Evolutionary conservation across 2,329 filamentous ascomycete species (phyloP).

Genomic region (Aureobasidium sp.): DNA sequence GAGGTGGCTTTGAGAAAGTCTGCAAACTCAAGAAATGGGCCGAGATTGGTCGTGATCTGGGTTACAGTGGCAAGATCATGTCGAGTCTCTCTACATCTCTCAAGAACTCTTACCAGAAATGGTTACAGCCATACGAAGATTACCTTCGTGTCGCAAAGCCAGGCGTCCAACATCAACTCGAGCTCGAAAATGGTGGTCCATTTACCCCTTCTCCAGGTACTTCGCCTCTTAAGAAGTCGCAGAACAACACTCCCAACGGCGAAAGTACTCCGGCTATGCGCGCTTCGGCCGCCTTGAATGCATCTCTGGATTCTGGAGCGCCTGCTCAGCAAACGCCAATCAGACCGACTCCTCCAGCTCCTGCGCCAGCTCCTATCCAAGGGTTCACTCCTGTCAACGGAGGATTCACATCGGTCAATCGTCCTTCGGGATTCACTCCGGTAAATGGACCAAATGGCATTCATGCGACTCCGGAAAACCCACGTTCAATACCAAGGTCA

Average conservation of each 20-base stretch:
- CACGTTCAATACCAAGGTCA: slow-evolving; percentile 54
- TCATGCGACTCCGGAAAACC: slow-evolving; percentile 48
- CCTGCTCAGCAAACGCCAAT: slow-evolving; percentile 32
- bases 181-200: slow-evolving; percentile 86
- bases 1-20: slow-evolving; percentile 91
- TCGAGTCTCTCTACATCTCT: slow-evolving; percentile 94
- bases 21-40: slow-evolving; percentile 99
- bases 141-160: slow-evolving; percentile 87
- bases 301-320: slow-evolving; percentile 33
- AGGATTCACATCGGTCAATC: slow-evolving; percentile 62
- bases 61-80: slow-evolving; percentile 99
- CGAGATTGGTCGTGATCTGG: slow-evolving; percentile 90
- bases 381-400: slow-evolving; percentile 69
- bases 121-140: slow-evolving; percentile 94
- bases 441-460: slow-evolving; percentile 49
- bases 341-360: slow-evolving; percentile 17
- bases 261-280: slow-evolving; percentile 60
- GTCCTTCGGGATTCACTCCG: slow-evolving; percentile 49
- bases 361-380: slow-evolving; percentile 40
- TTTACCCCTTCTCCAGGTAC: slow-evolving; percentile 71
- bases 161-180: slow-evolving; percentile 90
- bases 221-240: slow-evolving; percentile 59
- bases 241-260: slow-evolving; percentile 41
- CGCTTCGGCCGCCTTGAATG: slow-evolving; percentile 51
- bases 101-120: slow-evolving; percentile 96